A percentile compares a stretch with the other conserved stretches of the same genome.
Evolutionary conservation across 176 grass and related monocot genomes (phyloP).

Genomic region (Musa beccarii): DNA sequence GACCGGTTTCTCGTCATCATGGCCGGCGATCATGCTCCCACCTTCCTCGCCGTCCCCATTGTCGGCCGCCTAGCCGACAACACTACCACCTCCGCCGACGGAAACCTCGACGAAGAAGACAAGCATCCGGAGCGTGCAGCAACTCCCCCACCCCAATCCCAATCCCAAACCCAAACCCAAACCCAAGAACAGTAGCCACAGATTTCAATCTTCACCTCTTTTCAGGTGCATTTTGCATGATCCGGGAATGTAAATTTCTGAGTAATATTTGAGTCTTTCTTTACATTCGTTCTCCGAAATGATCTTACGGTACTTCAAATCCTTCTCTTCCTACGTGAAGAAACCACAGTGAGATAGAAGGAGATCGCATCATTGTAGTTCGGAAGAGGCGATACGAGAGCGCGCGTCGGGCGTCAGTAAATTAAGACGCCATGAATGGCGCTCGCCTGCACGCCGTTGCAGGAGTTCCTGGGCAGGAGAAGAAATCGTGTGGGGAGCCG

Average conservation of each 20-base stretch:
- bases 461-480: not conserved
- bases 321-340: not conserved
- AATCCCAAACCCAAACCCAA: not conserved
- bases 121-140: not conserved
- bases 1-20: slow-evolving; percentile 58
- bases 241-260: not conserved
- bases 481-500: not conserved
- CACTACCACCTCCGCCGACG: not conserved
- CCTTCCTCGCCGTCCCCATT: slow-evolving; percentile 50
- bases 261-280: not conserved
- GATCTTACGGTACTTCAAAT: not conserved
- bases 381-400: not conserved
- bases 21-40: slow-evolving; percentile 50
- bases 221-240: not conserved
- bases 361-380: no score
- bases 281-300: not conserved
- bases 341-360: not conserved
- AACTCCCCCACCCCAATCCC: not conserved
- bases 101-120: not conserved
- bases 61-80: not conserved
- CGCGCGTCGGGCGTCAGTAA: not conserved
- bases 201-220: not conserved
- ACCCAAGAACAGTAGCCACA: not conserved
- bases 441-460: not conserved
- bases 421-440: not conserved